Conservation (phyloP, 192 early-diverging fungal species). For the Podila epigama region DNA sequence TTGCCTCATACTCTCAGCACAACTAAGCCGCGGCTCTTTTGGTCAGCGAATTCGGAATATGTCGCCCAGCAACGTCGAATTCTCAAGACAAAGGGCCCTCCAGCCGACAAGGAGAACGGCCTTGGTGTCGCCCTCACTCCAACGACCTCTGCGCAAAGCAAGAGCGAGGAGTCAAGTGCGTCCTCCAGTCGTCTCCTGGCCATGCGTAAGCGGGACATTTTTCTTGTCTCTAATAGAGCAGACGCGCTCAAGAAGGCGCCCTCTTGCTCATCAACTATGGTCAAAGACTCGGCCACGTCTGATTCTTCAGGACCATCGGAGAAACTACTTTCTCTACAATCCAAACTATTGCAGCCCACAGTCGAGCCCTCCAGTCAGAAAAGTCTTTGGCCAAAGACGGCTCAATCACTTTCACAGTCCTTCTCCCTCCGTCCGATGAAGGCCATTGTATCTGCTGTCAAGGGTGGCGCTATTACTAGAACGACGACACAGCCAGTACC, state of each 20-base stretch:
- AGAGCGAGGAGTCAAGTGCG: conserved; percentile 19
- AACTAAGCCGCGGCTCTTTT: neutral
- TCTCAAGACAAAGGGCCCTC: neutral
- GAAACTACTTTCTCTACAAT: no score
- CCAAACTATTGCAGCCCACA: no score
- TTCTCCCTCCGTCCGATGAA: no score
- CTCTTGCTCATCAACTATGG: neutral
- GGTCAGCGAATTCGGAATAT: neutral
- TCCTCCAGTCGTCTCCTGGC: conserved; percentile 9
- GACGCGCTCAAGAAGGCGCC: neutral
- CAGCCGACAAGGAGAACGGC: no score
- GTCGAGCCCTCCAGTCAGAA: no score
- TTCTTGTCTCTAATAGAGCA: neutral
- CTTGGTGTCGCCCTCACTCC: neutral
- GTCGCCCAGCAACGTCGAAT: neutral
- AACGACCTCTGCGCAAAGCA: conserved; percentile 20
- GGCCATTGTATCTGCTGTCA: no score
- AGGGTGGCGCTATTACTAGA: no score
- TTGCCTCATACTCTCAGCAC: neutral
- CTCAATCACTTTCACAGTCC: no score
- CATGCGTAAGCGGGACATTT: conserved; percentile 15
- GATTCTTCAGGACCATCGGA: no score
- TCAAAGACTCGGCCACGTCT: neutral
- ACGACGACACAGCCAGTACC: no score
- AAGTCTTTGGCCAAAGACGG: no score